These are phyloP conservation scores for Saturnispora sekii DNA, from an alignment of 805 yeast species.

Conservation along the genomic window DNA sequence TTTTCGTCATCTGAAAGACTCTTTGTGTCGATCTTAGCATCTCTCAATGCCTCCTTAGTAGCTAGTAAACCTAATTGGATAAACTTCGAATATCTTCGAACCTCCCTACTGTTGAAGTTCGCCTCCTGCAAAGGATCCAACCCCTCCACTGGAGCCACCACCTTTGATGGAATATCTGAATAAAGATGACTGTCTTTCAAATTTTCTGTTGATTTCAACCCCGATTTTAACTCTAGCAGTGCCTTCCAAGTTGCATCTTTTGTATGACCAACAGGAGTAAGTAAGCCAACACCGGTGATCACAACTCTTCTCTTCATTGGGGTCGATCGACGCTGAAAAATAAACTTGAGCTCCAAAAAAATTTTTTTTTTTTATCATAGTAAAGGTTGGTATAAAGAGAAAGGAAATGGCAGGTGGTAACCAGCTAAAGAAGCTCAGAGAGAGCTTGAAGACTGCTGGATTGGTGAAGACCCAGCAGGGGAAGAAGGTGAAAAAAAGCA, in stretches of 20 bases:
- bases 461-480: slow-evolving; percentile 80
- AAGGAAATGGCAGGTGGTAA: slow-evolving; percentile 66
- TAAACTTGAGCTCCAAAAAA: background rate
- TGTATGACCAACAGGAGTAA: slow-evolving; percentile 81
- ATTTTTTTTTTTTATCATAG: background rate
- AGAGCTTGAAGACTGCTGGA: slow-evolving; percentile 66
- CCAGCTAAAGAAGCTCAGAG: slow-evolving; percentile 75
- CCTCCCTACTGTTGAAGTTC: slow-evolving; percentile 36
- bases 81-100: slow-evolving; percentile 58
- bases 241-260: slow-evolving; percentile 42
- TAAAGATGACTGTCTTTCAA: slow-evolving; percentile 37
- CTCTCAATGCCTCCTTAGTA: slow-evolving; percentile 63
- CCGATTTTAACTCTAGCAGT: slow-evolving; percentile 43
- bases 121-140: slow-evolving; percentile 26
- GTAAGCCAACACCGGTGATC: slow-evolving; percentile 82
- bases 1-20: slow-evolving; percentile 24
- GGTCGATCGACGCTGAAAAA: slow-evolving; percentile 1
- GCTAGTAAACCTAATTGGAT: slow-evolving; percentile 75
- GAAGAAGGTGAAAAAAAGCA: slow-evolving; percentile 39
- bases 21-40: slow-evolving; percentile 46
- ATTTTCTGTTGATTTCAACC: slow-evolving; percentile 44
- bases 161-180: slow-evolving; percentile 54
- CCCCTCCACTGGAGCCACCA: slow-evolving; percentile 53
- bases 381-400: background rate
- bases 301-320: slow-evolving; percentile 50